Evolutionary conservation across 768 basidiomycete genomes (phyloP).

Genomic region (Tulasnella sp.): DNA sequence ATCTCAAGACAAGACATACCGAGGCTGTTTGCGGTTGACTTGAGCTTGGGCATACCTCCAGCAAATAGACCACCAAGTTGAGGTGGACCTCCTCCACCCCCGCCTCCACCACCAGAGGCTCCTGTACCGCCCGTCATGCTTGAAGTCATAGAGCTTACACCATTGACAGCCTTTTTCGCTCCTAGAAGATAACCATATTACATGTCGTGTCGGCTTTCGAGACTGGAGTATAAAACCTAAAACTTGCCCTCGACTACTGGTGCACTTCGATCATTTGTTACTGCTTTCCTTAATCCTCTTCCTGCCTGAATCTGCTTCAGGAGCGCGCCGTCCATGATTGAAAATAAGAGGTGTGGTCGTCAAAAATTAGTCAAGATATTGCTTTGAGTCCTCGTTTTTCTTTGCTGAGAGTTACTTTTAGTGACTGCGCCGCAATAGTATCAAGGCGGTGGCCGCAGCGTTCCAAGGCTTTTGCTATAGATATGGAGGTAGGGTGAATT

Average conservation of each 20-base stretch:
- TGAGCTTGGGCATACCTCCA: conserved; percentile 83
- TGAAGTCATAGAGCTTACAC: conserved; percentile 18
- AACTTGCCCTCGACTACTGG: conserved; percentile 41
- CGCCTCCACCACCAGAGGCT: conserved; percentile 31
- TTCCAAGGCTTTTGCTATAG: too few species aligned
- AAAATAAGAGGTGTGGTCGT: not conserved
- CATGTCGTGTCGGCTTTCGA: too few species aligned
- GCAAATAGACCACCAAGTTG: conserved; percentile 80
- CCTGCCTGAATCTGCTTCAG: conserved; percentile 74
- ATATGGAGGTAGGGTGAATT: too few species aligned
- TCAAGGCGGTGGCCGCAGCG: too few species aligned
- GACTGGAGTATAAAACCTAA: too few species aligned
- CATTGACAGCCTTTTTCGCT: conserved; percentile 24
- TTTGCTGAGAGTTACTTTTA: too few species aligned
- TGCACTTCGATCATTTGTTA: conserved; percentile 64
- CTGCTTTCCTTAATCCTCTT: conserved; percentile 65
- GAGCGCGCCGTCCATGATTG: conserved; percentile 26
- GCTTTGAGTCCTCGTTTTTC: too few species aligned
- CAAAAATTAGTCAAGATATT: not conserved
- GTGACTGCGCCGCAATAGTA: too few species aligned
- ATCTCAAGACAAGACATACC: conserved; percentile 31
- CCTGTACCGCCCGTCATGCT: conserved; percentile 26
- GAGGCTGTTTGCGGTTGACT: conserved; percentile 54
- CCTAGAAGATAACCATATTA: too few species aligned
- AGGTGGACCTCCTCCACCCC: conserved; percentile 44